Evolutionary conservation across 352 stramenopile species (phyloP).

Genomic region (Globisporangium acanthophoron): DNA sequence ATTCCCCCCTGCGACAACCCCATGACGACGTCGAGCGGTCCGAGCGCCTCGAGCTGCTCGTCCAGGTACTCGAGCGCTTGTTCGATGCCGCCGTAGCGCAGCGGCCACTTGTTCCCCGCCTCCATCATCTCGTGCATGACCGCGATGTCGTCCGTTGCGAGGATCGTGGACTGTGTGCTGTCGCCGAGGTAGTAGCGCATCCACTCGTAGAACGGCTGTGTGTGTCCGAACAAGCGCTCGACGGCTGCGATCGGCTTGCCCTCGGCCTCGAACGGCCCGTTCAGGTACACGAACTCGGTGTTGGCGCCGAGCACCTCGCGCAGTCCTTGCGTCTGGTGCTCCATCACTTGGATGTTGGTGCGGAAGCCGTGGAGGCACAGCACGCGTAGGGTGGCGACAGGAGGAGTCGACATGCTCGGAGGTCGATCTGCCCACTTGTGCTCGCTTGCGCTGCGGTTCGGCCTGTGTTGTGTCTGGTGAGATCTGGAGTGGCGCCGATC

Average conservation of each 20-base stretch:
- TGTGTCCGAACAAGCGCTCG: slow-evolving; percentile 21
- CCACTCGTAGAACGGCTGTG: slow-evolving; percentile 41
- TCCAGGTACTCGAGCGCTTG: slow-evolving; percentile 29
- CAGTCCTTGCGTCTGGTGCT: slow-evolving; percentile 36
- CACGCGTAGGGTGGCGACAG: slow-evolving; percentile 23
- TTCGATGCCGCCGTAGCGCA: slow-evolving; percentile 22
- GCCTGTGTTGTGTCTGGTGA: too few species aligned
- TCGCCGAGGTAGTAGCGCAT: slow-evolving; percentile 3
- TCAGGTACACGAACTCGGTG: slow-evolving; percentile 39
- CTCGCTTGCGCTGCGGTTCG: too few species aligned
- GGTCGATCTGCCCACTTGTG: too few species aligned
- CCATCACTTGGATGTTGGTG: slow-evolving; percentile 45
- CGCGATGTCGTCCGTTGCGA: slow-evolving; percentile 9
- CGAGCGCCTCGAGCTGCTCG: slow-evolving; percentile 21
- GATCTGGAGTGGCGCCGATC: too few species aligned
- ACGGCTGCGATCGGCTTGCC: slow-evolving; percentile 30
- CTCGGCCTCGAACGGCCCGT: slow-evolving; percentile 33
- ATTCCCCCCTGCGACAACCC: slow-evolving; percentile 51
- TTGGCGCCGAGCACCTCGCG: slow-evolving; percentile 21
- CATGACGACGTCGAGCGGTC: slow-evolving; percentile 36
- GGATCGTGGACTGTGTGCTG: slow-evolving; percentile 1
- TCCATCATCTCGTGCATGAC: neutral
- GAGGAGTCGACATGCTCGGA: too few species aligned
- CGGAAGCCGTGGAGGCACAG: slow-evolving; percentile 51
- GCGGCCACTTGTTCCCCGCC: slow-evolving; percentile 7